Evolutionary conservation across 2,329 filamentous ascomycete genomes (phyloP).

Genomic region (Alternaria rosae): DNA sequence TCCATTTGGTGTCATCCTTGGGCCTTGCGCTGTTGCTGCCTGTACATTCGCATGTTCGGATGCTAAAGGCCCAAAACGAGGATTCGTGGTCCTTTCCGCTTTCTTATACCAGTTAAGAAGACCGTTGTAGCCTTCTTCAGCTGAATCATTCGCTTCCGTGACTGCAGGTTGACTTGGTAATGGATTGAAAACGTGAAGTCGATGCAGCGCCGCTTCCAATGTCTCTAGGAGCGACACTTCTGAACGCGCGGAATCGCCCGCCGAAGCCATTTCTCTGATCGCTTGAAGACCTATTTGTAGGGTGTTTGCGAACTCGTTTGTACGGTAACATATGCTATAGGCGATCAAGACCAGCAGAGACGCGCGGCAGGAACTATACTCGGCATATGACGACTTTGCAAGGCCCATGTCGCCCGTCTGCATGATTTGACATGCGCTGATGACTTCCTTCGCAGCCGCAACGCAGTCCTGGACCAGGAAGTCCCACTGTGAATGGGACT

Average conservation of each 20-base stretch:
- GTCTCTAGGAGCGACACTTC: constrained; percentile 18
- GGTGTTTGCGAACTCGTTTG: constrained; percentile 16
- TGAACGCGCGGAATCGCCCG: constrained; percentile 19
- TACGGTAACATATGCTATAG: constrained; percentile 15
- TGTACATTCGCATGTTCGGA: neutral
- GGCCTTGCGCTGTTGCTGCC: neutral
- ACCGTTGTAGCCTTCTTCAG: constrained; percentile 14
- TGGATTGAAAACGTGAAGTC: constrained; percentile 15
- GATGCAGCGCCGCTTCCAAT: constrained; percentile 14
- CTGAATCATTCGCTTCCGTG: neutral
- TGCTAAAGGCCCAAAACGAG: neutral
- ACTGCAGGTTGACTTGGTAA: neutral
- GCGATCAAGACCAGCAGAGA: constrained; percentile 20
- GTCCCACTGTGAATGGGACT: constrained; percentile 3
- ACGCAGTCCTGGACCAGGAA: constrained; percentile 19
- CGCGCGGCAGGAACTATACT: constrained; percentile 22
- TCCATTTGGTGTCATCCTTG: neutral
- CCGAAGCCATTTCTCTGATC: constrained; percentile 21
- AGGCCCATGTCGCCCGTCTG: constrained; percentile 18
- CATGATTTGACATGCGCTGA: constrained; percentile 14
- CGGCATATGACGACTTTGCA: constrained; percentile 19
- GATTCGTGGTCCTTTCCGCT: neutral
- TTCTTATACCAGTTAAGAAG: constrained; percentile 15
- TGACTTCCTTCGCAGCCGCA: constrained; percentile 15
- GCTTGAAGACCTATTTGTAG: constrained; percentile 12